Evolutionary conservation across 1,284 basidiomycete species (phyloP).

Genomic region (Athelia sp.): DNA sequence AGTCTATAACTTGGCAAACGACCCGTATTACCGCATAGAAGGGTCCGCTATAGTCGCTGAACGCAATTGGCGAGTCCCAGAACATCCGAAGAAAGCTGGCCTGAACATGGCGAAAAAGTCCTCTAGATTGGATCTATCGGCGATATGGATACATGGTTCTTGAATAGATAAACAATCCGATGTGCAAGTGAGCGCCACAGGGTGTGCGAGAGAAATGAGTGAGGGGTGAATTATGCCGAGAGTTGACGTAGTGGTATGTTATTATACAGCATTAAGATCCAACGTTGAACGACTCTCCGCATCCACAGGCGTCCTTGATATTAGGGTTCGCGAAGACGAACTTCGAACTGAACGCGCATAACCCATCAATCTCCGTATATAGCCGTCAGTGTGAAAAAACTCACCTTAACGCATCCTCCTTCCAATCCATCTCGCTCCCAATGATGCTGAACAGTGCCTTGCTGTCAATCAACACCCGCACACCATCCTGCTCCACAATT

Average conservation of each 20-base stretch:
- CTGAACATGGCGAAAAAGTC: too few relatives aligned
- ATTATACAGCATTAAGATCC: constrained; percentile 17
- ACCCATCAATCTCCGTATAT: constrained; percentile 5
- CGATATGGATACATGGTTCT: too few relatives aligned
- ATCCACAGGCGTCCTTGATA: constrained; percentile 90
- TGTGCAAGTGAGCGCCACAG: too few relatives aligned
- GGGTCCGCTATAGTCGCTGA: too few relatives aligned
- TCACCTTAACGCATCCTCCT: constrained; percentile 84
- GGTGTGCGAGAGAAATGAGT: too few relatives aligned
- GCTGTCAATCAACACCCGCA: constrained; percentile 92
- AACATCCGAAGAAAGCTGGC: too few relatives aligned
- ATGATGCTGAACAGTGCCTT: constrained; percentile 98
- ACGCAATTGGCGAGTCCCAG: too few relatives aligned
- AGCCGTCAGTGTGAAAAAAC: constrained; percentile 15
- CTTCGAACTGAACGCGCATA: constrained; percentile 58
- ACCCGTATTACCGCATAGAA: too few relatives aligned
- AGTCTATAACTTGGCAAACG: too few relatives aligned
- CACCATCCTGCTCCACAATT: constrained; percentile 93
- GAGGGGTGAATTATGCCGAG: constrained; percentile 3
- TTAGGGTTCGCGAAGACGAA: constrained; percentile 92
- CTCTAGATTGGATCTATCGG: too few relatives aligned
- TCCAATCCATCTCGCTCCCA: constrained; percentile 99
- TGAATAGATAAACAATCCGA: too few relatives aligned
- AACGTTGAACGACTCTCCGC: constrained; percentile 86
- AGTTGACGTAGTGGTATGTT: constrained; percentile 4